These are phyloP conservation scores for Iris pallida DNA, from an alignment of 116 monocot genomes.

Conservation along the genomic window DNA sequence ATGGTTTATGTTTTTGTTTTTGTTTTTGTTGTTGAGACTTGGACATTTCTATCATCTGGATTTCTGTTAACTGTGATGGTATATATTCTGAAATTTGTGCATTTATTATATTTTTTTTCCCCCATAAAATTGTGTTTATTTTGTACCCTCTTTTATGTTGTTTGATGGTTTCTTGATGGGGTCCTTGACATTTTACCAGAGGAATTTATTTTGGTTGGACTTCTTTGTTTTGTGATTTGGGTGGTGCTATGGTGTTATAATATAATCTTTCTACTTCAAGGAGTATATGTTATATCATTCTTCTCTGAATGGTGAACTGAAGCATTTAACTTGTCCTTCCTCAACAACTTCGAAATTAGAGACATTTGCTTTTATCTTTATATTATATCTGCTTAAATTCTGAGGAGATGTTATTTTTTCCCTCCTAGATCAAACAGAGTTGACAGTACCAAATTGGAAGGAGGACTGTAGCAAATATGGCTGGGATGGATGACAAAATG, in stretches of 20 bases:
- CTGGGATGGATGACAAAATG: slow-evolving; percentile 26
- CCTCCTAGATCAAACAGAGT: neutral
- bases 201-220: neutral
- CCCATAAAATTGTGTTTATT: neutral
- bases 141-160: neutral
- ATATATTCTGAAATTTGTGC: neutral
- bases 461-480: slow-evolving; percentile 5
- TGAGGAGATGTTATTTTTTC: neutral
- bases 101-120: neutral
- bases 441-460: neutral
- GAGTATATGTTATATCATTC: no score
- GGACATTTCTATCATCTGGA: no score
- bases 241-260: no score
- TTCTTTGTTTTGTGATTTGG: neutral
- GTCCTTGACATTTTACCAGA: neutral
- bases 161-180: neutral
- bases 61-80: no score
- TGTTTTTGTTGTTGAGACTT: no score
- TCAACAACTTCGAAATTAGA: no score
- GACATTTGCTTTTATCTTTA: no score
- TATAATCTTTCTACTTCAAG: no score
- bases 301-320: no score
- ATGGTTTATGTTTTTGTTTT: no score
- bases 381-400: neutral
- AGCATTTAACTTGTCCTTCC: no score